Evolutionary conservation across 805 yeast species (phyloP), one percentile per base, ranked within the genome.

Genomic region (Wickerhamiella qilinensis): DNA sequence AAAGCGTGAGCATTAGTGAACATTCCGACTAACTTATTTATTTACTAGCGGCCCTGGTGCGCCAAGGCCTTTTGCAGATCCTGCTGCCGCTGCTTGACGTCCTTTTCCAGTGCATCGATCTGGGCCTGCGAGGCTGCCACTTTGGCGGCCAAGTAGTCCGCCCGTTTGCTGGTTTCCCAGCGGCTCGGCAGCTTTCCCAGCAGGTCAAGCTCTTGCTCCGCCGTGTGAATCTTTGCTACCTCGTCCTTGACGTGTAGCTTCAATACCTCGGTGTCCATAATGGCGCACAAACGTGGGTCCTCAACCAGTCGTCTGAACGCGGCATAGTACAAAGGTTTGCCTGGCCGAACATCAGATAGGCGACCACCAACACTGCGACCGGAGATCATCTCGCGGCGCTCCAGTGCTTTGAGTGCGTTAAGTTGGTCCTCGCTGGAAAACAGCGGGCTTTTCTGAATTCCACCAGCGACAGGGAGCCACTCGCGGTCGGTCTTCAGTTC

Each of bases 301-400:
- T 63, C 46, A 2, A 75, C 67, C 52, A 91, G 63, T 42, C 69
- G 69, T 40, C 64, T 50, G 59, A 88, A 91, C 0, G 97, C 94
- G 0, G 86, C 81, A 41, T 69, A 67, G 56, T 65, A 85, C 18
- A 91, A 60, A 2, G 98, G 97, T 49, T 85, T 76, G 0, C 94
- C 93, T 1, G 94, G 83, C 17, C 60, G 57, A 16, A 91, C 70
- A 5, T 69, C 68, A 33, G 65, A 61, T 17, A 82, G 58, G 20
- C 83, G 69, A 15, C 96, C 97, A 45, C 81, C 77, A 31, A 77
- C 80, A 43, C 84, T 69, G n/a, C 69, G 62, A 39, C 84, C 68
- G 1, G 77, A 59, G 30, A 91, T 69, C 49, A 91, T 58, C 34
- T 86, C 95, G 28, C 73, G 70, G 52, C 75, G 79, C 53, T 88